Evolutionary conservation across 768 basidiomycete genomes (phyloP).

Genomic region (Boletellus emodensis): DNA sequence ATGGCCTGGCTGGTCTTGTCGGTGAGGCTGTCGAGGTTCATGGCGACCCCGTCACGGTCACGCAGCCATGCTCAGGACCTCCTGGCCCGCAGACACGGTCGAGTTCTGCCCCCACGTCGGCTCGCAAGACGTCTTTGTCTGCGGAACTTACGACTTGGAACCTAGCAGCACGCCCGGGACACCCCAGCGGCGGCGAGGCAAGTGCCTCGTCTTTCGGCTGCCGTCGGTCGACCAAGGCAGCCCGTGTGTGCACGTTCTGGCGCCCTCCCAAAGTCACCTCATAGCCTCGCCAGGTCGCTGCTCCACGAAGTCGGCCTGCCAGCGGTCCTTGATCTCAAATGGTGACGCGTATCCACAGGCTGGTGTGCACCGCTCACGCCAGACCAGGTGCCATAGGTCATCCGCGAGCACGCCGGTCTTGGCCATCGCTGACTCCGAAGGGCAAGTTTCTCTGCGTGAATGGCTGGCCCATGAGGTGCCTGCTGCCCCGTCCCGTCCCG

Average conservation of each 20-base stretch:
- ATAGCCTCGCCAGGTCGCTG: constrained; percentile 40
- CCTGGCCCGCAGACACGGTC: constrained; percentile 83
- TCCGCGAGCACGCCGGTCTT: constrained; percentile 44
- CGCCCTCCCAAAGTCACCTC: background rate
- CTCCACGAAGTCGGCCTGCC: constrained; percentile 69
- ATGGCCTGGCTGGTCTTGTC: constrained; percentile 76
- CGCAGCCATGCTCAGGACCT: constrained; percentile 48
- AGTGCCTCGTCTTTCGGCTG: constrained; percentile 66
- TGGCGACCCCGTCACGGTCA: constrained; percentile 12
- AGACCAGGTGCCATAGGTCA: constrained; percentile 55
- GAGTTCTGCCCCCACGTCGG: constrained; percentile 82
- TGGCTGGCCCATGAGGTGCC: constrained; percentile 49
- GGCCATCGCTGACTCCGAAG: constrained; percentile 83
- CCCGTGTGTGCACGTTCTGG: constrained; percentile 32
- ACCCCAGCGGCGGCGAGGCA: constrained; percentile 53
- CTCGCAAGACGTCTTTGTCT: constrained; percentile 64
- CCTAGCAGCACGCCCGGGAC: constrained; percentile 18
- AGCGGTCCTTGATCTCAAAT: constrained; percentile 93
- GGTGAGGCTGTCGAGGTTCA: constrained; percentile 71
- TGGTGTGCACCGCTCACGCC: constrained; percentile 4
- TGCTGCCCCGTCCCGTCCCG: background rate
- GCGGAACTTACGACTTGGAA: constrained; percentile 88
- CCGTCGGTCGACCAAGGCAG: constrained; percentile 27
- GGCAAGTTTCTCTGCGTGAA: constrained; percentile 62
- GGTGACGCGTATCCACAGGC: constrained; percentile 44